These are phyloP conservation scores for Lotus japonicus DNA, from an alignment of 306 rosid genomes.

Conservation along the genomic window DNA sequence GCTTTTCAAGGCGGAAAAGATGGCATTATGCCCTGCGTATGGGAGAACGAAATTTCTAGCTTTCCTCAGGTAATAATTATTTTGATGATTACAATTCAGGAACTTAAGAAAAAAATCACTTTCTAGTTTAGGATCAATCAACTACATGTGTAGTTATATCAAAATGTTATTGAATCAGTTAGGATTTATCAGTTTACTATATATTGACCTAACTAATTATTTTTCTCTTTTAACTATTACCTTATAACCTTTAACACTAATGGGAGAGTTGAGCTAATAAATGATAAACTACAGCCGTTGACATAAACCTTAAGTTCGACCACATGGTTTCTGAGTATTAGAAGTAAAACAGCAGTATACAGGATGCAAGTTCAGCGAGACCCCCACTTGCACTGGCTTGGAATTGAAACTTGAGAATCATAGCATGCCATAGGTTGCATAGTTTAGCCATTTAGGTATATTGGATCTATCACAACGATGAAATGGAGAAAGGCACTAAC, in stretches of 20 bases:
- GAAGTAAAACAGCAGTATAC: too few relatives aligned
- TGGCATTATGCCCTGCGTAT: constrained; percentile 79
- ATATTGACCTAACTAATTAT: background rate
- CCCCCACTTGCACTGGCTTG: too few relatives aligned
- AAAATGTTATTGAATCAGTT: background rate
- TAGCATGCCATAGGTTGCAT: background rate
- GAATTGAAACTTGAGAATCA: background rate
- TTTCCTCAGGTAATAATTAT: constrained; percentile 76
- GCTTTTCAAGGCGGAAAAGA: constrained; percentile 96
- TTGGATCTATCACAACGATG: background rate
- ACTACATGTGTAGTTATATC: background rate
- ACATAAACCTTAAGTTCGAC: too few relatives aligned
- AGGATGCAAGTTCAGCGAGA: too few relatives aligned
- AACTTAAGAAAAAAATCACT: background rate
- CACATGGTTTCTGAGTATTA: too few relatives aligned
- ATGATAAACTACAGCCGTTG: too few relatives aligned
- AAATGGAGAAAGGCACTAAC: background rate
- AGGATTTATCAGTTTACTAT: too few relatives aligned
- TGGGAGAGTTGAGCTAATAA: too few relatives aligned
- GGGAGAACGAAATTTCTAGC: constrained; percentile 86
- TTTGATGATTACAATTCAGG: background rate
- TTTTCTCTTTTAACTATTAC: background rate
- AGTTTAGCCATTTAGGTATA: background rate
- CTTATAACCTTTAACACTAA: too few relatives aligned
- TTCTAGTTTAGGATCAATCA: background rate